Percentiles rank a stretch among this genome's conserved stretches.
Evolutionary conservation across 306 rosid genomes (phyloP).

Genomic region (Pueraria montana): DNA sequence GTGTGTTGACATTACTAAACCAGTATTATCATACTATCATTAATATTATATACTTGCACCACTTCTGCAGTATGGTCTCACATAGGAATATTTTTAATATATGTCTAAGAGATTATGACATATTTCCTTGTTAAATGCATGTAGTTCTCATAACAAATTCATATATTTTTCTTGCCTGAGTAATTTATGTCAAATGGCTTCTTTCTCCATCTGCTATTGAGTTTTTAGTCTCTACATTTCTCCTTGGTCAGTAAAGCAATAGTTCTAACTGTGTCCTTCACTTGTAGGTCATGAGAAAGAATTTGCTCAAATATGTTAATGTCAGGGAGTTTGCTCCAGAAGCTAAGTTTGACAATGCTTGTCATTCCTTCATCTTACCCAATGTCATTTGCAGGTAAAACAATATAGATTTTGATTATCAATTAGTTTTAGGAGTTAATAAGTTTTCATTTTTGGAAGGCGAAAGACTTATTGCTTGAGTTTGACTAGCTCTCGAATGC

Average conservation of each 20-base stretch:
- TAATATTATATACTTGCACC: conserved; percentile 27
- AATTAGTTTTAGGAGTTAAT: not conserved
- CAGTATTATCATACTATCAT: no score
- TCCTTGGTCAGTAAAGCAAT: conserved; percentile 38
- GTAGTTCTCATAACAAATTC: no score
- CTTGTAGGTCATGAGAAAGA: conserved; percentile 86
- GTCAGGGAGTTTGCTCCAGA: conserved; percentile 96
- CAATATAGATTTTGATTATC: not conserved
- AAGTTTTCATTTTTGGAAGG: not conserved
- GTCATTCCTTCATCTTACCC: conserved; percentile 76
- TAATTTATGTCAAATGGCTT: not conserved
- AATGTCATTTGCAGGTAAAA: conserved; percentile 89
- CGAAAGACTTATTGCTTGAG: conserved; percentile 10
- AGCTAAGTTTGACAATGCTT: conserved; percentile 72
- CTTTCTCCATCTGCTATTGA: not conserved
- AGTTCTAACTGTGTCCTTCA: conserved; percentile 45
- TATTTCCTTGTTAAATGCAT: conserved; percentile 22
- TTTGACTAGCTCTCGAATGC: conserved; percentile 6
- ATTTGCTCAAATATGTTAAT: conserved; percentile 71
- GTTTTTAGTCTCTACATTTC: conserved; percentile 30
- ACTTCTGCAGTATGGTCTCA: not conserved
- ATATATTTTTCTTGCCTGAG: conserved; percentile 1
- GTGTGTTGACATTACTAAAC: conserved; percentile 16
- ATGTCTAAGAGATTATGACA: not conserved
- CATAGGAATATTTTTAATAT: not conserved